Percentiles rank a stretch among this genome's conserved stretches.
phyloP scores from a whole-genome alignment of 2,329 filamentous ascomycete genomes.

The Trichoderma afroharzianum region DNA sequence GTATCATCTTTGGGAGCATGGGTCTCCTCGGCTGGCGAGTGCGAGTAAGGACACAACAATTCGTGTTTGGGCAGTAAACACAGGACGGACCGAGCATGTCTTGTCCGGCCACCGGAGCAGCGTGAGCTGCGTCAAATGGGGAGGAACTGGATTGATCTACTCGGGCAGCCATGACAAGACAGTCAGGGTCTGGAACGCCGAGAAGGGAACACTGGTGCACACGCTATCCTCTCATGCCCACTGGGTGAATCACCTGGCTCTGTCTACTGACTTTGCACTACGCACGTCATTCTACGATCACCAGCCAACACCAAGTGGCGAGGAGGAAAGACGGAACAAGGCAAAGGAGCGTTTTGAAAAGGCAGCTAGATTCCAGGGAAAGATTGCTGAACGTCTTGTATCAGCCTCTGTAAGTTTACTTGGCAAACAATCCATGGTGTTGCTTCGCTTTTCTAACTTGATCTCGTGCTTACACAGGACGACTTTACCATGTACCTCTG shows the following conservation, averaged over 20 bases:
- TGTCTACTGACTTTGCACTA: conserved; percentile 88
- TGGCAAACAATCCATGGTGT: neutral
- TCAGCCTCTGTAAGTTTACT: conserved; percentile 61
- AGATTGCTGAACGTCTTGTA: conserved; percentile 77
- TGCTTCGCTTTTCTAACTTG: neutral
- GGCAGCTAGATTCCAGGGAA: conserved; percentile 71
- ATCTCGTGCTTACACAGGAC: conserved; percentile 42
- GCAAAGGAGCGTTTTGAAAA: conserved; percentile 82
- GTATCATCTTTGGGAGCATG: conserved; percentile 74
- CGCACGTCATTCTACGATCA: conserved; percentile 87
- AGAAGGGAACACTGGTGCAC: conserved; percentile 73
- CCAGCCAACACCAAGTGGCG: conserved; percentile 61
- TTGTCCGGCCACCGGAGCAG: conserved; percentile 84
- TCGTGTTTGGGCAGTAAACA: conserved; percentile 79
- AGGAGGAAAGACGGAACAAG: conserved; percentile 68
- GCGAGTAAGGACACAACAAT: conserved; percentile 88
- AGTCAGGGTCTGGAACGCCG: conserved; percentile 83
- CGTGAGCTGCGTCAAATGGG: conserved; percentile 91
- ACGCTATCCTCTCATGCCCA: conserved; percentile 81
- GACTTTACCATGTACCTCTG: conserved; percentile 97
- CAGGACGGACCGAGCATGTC: conserved; percentile 74
- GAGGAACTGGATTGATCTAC: conserved; percentile 81
- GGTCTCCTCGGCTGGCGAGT: conserved; percentile 76
- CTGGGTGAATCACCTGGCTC: conserved; percentile 91
- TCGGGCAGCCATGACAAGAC: conserved; percentile 88